A percentile compares a stretch with the other conserved stretches of the same genome.
These are phyloP conservation scores for Oryza coarctata DNA, from an alignment of 176 grass and related monocot species.

Conservation along the genomic window DNA sequence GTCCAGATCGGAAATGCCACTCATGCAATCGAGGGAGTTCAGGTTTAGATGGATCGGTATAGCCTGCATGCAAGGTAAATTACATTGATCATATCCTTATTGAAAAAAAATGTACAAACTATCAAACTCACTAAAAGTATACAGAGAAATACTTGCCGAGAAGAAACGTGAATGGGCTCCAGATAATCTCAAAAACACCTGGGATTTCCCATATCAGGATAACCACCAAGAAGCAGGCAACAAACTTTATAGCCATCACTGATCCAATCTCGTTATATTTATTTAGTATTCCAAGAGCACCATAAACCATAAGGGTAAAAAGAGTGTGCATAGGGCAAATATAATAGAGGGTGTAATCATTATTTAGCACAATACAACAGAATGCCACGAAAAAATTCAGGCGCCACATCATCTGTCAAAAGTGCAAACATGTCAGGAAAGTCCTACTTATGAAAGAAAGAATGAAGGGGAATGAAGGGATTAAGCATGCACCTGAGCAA, in stretches of 20 bases:
- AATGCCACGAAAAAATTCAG: slow-evolving; percentile 95
- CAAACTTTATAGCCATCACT: slow-evolving; percentile 85
- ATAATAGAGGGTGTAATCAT: slow-evolving; percentile 95
- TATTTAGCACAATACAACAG: slow-evolving; percentile 87
- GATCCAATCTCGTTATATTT: slow-evolving; percentile 87
- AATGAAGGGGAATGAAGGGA: slow-evolving; percentile 20
- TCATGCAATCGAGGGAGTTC: slow-evolving; percentile 83
- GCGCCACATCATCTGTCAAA: slow-evolving; percentile 99
- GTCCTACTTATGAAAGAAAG: slow-evolving; percentile 22
- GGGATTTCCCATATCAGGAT: slow-evolving; percentile 95
- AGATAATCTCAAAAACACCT: slow-evolving; percentile 77
- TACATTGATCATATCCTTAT: slow-evolving; percentile 22
- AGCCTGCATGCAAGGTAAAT: slow-evolving; percentile 54
- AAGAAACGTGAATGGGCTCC: slow-evolving; percentile 88
- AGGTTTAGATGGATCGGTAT: slow-evolving; percentile 80
- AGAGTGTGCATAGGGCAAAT: slow-evolving; percentile 99
- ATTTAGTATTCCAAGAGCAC: slow-evolving; percentile 88
- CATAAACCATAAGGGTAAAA: slow-evolving; percentile 99
- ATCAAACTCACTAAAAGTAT: slow-evolving; percentile 26
- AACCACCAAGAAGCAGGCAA: slow-evolving; percentile 79
- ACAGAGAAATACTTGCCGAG: slow-evolving; percentile 51
- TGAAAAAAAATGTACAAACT: not conserved
- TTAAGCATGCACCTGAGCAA: slow-evolving; percentile 73
- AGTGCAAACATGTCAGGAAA: slow-evolving; percentile 32
- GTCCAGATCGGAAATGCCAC: slow-evolving; percentile 95